Evolutionary conservation across 208 protist species (phyloP), one percentile per base, ranked within the genome.

Genomic region (Leishmania major): DNA sequence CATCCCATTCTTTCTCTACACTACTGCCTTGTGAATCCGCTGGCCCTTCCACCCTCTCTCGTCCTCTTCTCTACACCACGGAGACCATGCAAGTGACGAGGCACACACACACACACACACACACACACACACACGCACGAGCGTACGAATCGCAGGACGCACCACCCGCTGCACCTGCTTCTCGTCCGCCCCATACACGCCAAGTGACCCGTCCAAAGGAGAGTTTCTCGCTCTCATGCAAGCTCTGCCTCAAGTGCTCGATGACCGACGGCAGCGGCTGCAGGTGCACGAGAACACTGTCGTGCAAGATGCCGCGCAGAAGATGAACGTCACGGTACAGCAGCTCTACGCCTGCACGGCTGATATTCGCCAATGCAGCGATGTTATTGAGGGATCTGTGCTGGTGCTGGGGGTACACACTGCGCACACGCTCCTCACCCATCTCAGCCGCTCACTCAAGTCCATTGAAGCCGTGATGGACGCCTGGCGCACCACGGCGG

Each of bases 311-410:
- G 75, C 88, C 53, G 60, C 87, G 2, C 88, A 83, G 37, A 82
- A 89, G 62, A 77, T 95, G 83, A 76, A 82, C 47, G 79, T 84
- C 35, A 76, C 88, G 25, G 80, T 94, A 28, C 84, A 87, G 37
- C 78, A 91, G 77, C 77, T 95, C 19, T 79, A 86, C 17, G 84
- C 87, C 11, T 86, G 87, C 77, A 85, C 72, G 6, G 82, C 88
- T 1, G 62, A 81, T 15, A 82, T 97, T n/a, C 86, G 85, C 11
- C 78, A 89, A 55, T 92, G 90, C 84, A 88, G 85, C 40, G 87
- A 92, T 47, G 43, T 91, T 40, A 89, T 97, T 59, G 94, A 97
- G 77, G 92, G 88, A 19, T 89, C 92, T 0, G 91, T 97, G 53
- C 77, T 96, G 43, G 86, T 88, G 51, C 89, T 97, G 17, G 94